A percentile compares a stretch with the other conserved stretches of the same genome.
These are phyloP conservation scores for Nitzschia inconspicua DNA, from an alignment of 108 stramenopile species.

Conservation along the genomic window DNA sequence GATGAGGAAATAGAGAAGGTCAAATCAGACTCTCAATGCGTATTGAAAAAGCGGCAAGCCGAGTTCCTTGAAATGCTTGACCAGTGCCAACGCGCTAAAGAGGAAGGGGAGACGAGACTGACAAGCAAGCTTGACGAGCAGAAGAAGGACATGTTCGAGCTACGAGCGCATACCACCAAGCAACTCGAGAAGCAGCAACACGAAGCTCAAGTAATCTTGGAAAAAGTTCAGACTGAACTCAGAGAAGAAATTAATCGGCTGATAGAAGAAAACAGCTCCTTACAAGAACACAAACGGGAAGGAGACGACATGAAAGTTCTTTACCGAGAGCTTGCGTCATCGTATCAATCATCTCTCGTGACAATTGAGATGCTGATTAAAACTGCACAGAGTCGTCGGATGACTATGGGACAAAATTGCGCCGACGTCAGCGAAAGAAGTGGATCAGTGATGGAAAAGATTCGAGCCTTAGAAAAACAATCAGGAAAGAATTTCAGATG, in stretches of 20 bases:
- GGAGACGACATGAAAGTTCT: not conserved
- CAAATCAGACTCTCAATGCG: no score
- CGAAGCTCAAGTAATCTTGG: no score
- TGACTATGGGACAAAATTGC: not conserved
- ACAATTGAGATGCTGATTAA: not conserved
- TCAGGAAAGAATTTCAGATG: not conserved
- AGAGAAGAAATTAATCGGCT: not conserved
- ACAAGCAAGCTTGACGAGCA: no score
- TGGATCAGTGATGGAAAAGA: slow-evolving; percentile 1
- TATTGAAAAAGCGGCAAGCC: no score
- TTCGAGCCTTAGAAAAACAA: not conserved
- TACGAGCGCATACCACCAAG: no score
- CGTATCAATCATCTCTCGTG: slow-evolving; percentile 2
- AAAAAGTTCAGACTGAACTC: not conserved
- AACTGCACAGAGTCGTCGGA: not conserved
- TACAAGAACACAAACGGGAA: not conserved
- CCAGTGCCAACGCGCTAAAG: no score
- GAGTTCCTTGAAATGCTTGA: no score
- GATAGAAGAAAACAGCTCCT: not conserved
- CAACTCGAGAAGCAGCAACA: no score
- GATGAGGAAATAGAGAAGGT: no score
- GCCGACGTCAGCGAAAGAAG: not conserved
- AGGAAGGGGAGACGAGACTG: no score
- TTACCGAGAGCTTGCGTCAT: not conserved
- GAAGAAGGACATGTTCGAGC: no score